A percentile compares a stretch with the other conserved stretches of the same genome.
Conservation (phyloP, 768 basidiomycete genomes). For the Nidula microcarpa region DNA sequence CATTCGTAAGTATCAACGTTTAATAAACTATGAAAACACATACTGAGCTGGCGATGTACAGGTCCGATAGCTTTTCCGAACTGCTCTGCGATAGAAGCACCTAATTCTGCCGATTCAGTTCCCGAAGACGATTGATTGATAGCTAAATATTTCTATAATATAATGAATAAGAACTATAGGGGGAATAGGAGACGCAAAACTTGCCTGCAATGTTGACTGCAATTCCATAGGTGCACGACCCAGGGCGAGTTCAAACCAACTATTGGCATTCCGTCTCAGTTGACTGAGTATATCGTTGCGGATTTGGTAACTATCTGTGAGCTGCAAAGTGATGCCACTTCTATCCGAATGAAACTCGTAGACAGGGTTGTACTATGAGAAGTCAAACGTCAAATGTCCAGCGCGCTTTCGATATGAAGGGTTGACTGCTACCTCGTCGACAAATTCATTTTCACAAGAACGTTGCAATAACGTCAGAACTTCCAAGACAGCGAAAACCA, state of each 20-base stretch:
- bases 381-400: background rate
- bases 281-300: conserved; percentile 82
- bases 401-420: too few relatives aligned
- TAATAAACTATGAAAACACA: conserved; percentile 14
- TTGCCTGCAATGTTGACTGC: conserved; percentile 87
- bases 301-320: conserved; percentile 83
- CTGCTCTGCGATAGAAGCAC: conserved; percentile 84
- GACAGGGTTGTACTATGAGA: conserved; percentile 78
- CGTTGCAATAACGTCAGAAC: conserved; percentile 84
- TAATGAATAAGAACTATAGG: conserved; percentile 1
- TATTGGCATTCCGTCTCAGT: conserved; percentile 67
- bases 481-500: conserved; percentile 89
- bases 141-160: conserved; percentile 81
- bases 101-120: conserved; percentile 82
- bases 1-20: conserved; percentile 1
- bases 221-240: conserved; percentile 89
- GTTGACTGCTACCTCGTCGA: conserved; percentile 67
- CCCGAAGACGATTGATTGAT: conserved; percentile 65
- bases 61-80: conserved; percentile 82
- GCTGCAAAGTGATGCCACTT: conserved; percentile 66
- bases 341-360: conserved; percentile 82
- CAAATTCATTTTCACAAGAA: conserved; percentile 86
- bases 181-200: conserved; percentile 9
- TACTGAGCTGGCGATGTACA: conserved; percentile 73
- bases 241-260: conserved; percentile 86